Percentiles rank a stretch among this genome's conserved stretches.
These are phyloP conservation scores for Russula virescens DNA, from an alignment of 768 basidiomycete species.

Conservation along the genomic window DNA sequence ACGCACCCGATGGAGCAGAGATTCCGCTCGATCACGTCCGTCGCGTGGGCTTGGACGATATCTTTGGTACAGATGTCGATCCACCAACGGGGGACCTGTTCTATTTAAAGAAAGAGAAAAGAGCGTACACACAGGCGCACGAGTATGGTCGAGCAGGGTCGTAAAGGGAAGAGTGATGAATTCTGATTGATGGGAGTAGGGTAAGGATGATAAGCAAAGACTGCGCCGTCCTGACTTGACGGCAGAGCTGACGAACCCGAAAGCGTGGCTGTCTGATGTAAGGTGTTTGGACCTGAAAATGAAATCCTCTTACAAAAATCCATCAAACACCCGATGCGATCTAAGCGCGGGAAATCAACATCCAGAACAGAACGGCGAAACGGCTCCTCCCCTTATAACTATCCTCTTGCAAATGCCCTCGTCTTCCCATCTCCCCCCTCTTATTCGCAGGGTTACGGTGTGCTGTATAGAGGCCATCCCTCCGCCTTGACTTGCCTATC, in stretches of 20 bases:
- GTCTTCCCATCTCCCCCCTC: not conserved
- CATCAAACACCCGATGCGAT: constrained; percentile 1
- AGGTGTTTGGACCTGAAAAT: not conserved
- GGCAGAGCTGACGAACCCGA: not conserved
- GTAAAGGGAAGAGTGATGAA: too few relatives aligned
- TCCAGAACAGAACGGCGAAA: not conserved
- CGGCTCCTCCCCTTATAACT: constrained; percentile 5
- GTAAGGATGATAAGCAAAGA: not conserved
- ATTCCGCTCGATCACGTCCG: not conserved
- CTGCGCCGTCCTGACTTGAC: not conserved
- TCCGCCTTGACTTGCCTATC: too few relatives aligned
- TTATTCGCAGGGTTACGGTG: not conserved
- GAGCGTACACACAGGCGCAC: too few relatives aligned
- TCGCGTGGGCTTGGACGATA: too few relatives aligned
- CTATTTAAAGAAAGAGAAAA: too few relatives aligned
- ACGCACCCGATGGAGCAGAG: not conserved
- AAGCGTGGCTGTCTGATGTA: not conserved
- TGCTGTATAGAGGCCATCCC: not conserved
- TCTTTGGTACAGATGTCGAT: too few relatives aligned
- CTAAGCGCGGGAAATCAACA: not conserved
- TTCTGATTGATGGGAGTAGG: too few relatives aligned
- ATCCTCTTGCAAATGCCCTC: not conserved
- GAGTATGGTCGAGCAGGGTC: too few relatives aligned
- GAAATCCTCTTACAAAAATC: not conserved
- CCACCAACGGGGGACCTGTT: too few relatives aligned